Percentiles rank a stretch among this genome's conserved stretches.
phyloP scores from a whole-genome alignment of 257 asterid species.

The Cinchona pubescens region DNA sequence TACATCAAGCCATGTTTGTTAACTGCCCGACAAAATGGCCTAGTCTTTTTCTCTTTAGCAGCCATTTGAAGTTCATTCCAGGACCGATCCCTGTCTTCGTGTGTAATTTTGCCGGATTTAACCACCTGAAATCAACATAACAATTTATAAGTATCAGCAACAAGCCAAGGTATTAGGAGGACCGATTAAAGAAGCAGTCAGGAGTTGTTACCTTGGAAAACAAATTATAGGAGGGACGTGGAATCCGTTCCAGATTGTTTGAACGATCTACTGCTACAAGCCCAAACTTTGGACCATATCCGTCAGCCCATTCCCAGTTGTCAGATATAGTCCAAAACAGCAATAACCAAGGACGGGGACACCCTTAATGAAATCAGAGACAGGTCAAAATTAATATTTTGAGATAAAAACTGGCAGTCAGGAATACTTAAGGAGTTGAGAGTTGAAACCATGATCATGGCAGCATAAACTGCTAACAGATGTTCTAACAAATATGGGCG shows the following conservation, averaged over 20 bases:
- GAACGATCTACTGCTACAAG: constrained; percentile 83
- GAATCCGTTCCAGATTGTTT: constrained; percentile 69
- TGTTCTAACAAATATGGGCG: constrained; percentile 87
- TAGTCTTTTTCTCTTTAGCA: constrained; percentile 57
- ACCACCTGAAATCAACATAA: constrained; percentile 54
- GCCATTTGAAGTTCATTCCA: constrained; percentile 80
- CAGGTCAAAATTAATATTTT: constrained; percentile 10
- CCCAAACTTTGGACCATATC: constrained; percentile 97
- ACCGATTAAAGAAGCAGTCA: background rate
- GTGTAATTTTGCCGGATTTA: constrained; percentile 64
- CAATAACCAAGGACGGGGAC: constrained; percentile 82
- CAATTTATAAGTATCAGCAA: constrained; percentile 10
- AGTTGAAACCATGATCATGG: constrained; percentile 63
- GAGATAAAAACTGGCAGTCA: background rate
- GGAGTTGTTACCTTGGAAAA: constrained; percentile 53
- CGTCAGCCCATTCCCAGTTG: constrained; percentile 99
- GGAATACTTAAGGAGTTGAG: constrained; percentile 11
- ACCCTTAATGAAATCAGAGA: constrained; percentile 47
- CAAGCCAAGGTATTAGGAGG: background rate
- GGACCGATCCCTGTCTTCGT: constrained; percentile 58
- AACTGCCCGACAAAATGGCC: constrained; percentile 82
- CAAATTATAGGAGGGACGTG: constrained; percentile 80
- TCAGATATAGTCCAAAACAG: constrained; percentile 97
- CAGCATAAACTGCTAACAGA: constrained; percentile 77
- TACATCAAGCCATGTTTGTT: constrained; percentile 81